These are phyloP conservation scores for Lactarius trivialis DNA, from an alignment of 768 basidiomycete genomes.

Conservation along the genomic window DNA sequence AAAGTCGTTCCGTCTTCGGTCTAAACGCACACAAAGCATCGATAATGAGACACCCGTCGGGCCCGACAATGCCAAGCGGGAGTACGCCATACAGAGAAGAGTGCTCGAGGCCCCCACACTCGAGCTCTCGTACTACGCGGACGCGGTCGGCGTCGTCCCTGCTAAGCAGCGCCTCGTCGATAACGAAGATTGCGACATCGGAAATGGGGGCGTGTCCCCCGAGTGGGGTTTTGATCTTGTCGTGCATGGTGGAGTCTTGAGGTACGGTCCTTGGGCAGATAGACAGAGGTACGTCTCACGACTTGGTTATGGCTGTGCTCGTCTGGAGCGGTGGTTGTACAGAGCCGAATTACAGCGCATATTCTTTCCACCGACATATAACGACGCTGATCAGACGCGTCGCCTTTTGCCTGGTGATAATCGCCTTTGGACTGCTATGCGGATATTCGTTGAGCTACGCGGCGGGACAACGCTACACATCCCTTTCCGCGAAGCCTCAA, in stretches of 20 bases:
- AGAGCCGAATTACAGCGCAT: slow-evolving; percentile 61
- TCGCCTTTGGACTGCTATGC: slow-evolving; percentile 76
- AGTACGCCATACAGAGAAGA: slow-evolving; percentile 86
- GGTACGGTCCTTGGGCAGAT: slow-evolving; percentile 97
- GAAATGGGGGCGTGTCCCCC: slow-evolving; percentile 81
- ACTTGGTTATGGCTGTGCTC: not conserved
- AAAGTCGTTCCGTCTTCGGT: slow-evolving; percentile 22
- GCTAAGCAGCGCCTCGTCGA: slow-evolving; percentile 25
- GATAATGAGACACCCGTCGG: slow-evolving; percentile 54
- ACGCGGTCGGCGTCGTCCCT: slow-evolving; percentile 76
- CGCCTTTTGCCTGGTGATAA: slow-evolving; percentile 68
- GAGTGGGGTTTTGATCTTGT: slow-evolving; percentile 92
- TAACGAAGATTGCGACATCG: slow-evolving; percentile 49
- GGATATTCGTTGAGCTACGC: slow-evolving; percentile 73
- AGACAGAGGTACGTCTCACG: slow-evolving; percentile 60
- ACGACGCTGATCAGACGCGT: slow-evolving; percentile 49
- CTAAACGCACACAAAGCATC: slow-evolving; percentile 30
- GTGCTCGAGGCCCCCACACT: slow-evolving; percentile 71
- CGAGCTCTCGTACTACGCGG: slow-evolving; percentile 82
- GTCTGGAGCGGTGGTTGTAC: slow-evolving; percentile 32
- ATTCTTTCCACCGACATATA: slow-evolving; percentile 81
- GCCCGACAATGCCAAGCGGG: slow-evolving; percentile 48
- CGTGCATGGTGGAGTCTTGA: slow-evolving; percentile 64
- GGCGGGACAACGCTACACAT: slow-evolving; percentile 72
- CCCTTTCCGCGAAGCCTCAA: slow-evolving; percentile 90